Evolutionary conservation across 2,329 filamentous ascomycete species (phyloP), one percentile per base, ranked within the genome.

Genomic region (Pyrenochaeta sp.): DNA sequence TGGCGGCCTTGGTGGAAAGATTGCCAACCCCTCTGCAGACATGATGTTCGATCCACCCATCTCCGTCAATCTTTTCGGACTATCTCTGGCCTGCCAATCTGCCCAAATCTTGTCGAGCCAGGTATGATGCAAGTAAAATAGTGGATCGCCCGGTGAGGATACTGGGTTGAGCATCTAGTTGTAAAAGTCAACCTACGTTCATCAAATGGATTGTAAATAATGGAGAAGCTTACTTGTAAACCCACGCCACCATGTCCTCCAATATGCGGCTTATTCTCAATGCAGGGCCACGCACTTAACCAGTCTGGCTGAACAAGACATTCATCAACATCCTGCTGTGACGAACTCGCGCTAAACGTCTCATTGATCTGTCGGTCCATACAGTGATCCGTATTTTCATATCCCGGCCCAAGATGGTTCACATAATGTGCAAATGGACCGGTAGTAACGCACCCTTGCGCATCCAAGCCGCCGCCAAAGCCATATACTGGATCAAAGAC

Each of bases 51-150:
- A 37, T 1, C 56, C 53, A 7, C 44, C 36, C 13, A 60, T 58
- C 6, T 58, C 56, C 2, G 24, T 39, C 14, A 55, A 15, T 1
- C 53, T 30, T 10, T 23, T 26, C 7, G 39, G 10, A 6, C 13
- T 34, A n/a, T 55, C 35, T 9, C 29, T 24, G 0, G 27, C 11
- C 37, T 62, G 58, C 58, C 58, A 62, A 11, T 55, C 42, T 35
- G 40, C 43, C 58, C 58, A 62, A 0, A 62, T 21, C 35, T 60
- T 60, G 35, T 62, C 58, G 7, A 62, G 42, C 27, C 44, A 60
- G 2, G 56, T 45, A 31, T 62, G 54, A 21, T 60, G 58, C 13
- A 62, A 38, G 35, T 58, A 60, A 32, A 62, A 60, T 7, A 62
- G 41, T 1, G 58, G 58, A 27, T 61, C 58, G 3, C 58, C 56